Percentiles rank a stretch among this genome's conserved stretches.
Conservation (phyloP, 148 eudicot species). For the Arctostaphylos glauca region DNA sequence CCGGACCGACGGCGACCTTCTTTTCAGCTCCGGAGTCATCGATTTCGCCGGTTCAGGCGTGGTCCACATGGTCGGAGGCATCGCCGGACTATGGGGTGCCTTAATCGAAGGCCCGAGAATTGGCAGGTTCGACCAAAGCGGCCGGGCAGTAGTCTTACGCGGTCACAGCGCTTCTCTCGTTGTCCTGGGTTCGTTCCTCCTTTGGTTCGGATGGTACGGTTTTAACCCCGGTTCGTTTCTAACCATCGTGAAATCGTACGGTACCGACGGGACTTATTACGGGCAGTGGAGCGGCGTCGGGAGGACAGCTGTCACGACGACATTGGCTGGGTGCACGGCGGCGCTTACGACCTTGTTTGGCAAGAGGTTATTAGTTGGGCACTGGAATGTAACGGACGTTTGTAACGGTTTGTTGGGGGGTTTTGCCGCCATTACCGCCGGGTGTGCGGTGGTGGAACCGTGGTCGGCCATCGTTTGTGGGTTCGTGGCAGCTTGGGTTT, state of each 20-base stretch:
- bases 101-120: constrained; percentile 38
- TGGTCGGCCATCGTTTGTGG: constrained; percentile 50
- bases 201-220: constrained; percentile 55
- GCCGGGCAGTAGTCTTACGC: constrained; percentile 33
- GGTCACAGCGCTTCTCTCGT: constrained; percentile 43
- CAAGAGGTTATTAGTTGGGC: constrained; percentile 34
- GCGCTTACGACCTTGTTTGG: constrained; percentile 41
- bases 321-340: constrained; percentile 45
- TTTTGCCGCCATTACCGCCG: constrained; percentile 46
- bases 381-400: constrained; percentile 44
- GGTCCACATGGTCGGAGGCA: constrained; percentile 50
- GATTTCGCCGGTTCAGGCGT: constrained; percentile 55
- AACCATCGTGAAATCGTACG: constrained; percentile 30
- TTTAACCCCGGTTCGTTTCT: constrained; percentile 47
- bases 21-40: constrained; percentile 38
- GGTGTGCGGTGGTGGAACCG: constrained; percentile 47
- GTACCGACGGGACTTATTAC: constrained; percentile 19
- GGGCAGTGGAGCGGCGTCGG: constrained; percentile 51
- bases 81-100: constrained; percentile 50
- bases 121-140: constrained; percentile 34
- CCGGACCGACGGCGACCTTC: constrained; percentile 15
- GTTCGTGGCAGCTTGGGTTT: constrained; percentile 43
- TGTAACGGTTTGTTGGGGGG: constrained; percentile 46
- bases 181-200: constrained; percentile 39
- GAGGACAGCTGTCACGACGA: constrained; percentile 50